Percentiles rank a stretch among this genome's conserved stretches.
Evolutionary conservation across 768 basidiomycete species (phyloP).

Genomic region (Calocybe cyanea): DNA sequence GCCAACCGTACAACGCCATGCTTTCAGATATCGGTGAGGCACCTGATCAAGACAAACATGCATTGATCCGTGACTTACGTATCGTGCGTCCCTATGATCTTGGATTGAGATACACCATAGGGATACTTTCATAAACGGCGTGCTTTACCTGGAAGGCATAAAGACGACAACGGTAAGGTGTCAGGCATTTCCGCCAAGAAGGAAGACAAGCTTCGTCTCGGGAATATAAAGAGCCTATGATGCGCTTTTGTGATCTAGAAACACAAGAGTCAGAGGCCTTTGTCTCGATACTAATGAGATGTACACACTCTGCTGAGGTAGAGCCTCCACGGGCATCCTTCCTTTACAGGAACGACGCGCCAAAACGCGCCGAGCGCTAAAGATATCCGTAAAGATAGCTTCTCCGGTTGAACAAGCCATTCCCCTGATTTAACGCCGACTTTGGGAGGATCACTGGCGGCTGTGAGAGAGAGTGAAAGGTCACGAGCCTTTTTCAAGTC

Average conservation of each 20-base stretch:
- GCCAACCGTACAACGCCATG: conserved; percentile 84
- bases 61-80: conserved; percentile 40
- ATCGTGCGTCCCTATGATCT: conserved; percentile 61
- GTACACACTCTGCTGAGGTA: conserved; percentile 50
- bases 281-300: neutral
- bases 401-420: conserved; percentile 23
- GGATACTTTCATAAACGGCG: too few relatives aligned
- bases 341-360: conserved; percentile 37
- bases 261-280: neutral
- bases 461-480: conserved; percentile 1
- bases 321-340: conserved; percentile 53
- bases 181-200: conserved; percentile 66
- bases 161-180: conserved; percentile 58
- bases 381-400: conserved; percentile 24
- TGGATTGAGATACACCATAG: too few relatives aligned
- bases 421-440: conserved; percentile 4
- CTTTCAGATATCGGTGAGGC: conserved; percentile 27
- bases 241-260: conserved; percentile 42
- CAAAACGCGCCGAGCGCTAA: conserved; percentile 36
- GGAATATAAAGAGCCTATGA: conserved; percentile 51
- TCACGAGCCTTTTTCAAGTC: conserved; percentile 2
- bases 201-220: conserved; percentile 52
- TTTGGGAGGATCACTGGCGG: neutral
- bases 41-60: too few relatives aligned
- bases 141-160: conserved; percentile 77